Evolutionary conservation across 176 grass and related monocot species (phyloP).

Genomic region (Oryza coarctata): DNA sequence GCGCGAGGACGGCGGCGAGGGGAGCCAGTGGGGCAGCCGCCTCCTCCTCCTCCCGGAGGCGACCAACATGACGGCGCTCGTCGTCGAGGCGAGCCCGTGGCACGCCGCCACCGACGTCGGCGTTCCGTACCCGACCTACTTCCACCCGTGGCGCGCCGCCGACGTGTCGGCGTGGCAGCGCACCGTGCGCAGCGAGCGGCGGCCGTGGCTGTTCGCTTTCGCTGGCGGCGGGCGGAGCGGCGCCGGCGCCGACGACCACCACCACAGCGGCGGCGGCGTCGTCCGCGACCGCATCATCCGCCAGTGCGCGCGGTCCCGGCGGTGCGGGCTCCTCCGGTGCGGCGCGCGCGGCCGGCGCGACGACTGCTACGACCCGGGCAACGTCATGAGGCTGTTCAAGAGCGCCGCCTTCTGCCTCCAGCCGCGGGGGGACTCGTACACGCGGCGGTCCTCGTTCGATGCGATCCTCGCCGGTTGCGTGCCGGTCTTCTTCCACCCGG

Average conservation of each 20-base stretch:
- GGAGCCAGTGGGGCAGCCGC: slow-evolving; percentile 58
- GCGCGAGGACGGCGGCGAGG: slow-evolving; percentile 35
- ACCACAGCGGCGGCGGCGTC: neutral
- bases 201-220: slow-evolving; percentile 67
- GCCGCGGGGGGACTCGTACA: slow-evolving; percentile 63
- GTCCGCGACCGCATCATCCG: slow-evolving; percentile 50
- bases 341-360: slow-evolving; percentile 15
- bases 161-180: slow-evolving; percentile 60
- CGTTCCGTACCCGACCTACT: slow-evolving; percentile 74
- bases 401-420: slow-evolving; percentile 62
- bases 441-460: slow-evolving; percentile 67
- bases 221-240: slow-evolving; percentile 36
- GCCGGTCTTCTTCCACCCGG: slow-evolving; percentile 75
- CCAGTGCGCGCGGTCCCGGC: slow-evolving; percentile 47
- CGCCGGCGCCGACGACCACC: neutral
- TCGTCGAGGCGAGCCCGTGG: slow-evolving; percentile 54
- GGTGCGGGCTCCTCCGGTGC: slow-evolving; percentile 54
- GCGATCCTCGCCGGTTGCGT: slow-evolving; percentile 66
- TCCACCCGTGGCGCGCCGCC: slow-evolving; percentile 52
- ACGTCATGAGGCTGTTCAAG: slow-evolving; percentile 50
- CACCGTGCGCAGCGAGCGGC: slow-evolving; percentile 19
- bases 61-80: slow-evolving; percentile 57
- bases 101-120: slow-evolving; percentile 24
- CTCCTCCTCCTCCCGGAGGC: slow-evolving; percentile 52
- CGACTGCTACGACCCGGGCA: slow-evolving; percentile 42